Percentiles rank a stretch among this genome's conserved stretches.
These are phyloP conservation scores for Paraconiothyrium sp. DNA, from an alignment of 2,329 filamentous ascomycete genomes.

Conservation along the genomic window DNA sequence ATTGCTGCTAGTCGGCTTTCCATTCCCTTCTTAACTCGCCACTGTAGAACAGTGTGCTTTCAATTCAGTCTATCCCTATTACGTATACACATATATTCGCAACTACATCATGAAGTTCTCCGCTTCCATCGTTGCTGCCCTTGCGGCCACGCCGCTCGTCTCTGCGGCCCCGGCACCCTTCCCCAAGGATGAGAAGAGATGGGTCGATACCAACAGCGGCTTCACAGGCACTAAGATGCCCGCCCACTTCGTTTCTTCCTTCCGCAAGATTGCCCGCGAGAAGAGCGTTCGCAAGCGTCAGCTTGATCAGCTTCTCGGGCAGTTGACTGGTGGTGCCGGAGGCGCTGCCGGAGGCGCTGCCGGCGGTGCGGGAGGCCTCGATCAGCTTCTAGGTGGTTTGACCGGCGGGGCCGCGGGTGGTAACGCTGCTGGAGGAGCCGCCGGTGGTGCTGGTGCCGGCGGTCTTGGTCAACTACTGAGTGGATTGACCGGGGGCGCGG, in stretches of 20 bases:
- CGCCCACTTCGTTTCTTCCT: conserved; percentile 33
- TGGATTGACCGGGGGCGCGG: conserved; percentile 3
- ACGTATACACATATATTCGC: conserved; percentile 7
- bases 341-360: conserved; percentile 14
- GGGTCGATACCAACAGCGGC: conserved; percentile 31
- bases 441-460: conserved; percentile 2
- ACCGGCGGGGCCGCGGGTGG: not conserved
- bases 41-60: conserved; percentile 41
- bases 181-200: conserved; percentile 33
- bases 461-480: not conserved
- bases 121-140: conserved; percentile 35
- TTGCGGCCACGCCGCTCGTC: conserved; percentile 36
- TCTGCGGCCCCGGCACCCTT: conserved; percentile 36
- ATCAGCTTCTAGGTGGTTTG: conserved; percentile 14
- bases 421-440: not conserved
- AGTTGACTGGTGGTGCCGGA: conserved; percentile 23
- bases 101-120: conserved; percentile 40
- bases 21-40: conserved; percentile 19
- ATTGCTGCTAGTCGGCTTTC: conserved; percentile 41
- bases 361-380: conserved; percentile 21
- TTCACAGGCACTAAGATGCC: conserved; percentile 30
- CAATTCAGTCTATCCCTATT: conserved; percentile 5
- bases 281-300: conserved; percentile 37
- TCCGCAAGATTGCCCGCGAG: conserved; percentile 33
- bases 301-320: conserved; percentile 31